Conservation (phyloP, 169 alveolate genomes). For the Besnoitia besnoiti region DNA sequence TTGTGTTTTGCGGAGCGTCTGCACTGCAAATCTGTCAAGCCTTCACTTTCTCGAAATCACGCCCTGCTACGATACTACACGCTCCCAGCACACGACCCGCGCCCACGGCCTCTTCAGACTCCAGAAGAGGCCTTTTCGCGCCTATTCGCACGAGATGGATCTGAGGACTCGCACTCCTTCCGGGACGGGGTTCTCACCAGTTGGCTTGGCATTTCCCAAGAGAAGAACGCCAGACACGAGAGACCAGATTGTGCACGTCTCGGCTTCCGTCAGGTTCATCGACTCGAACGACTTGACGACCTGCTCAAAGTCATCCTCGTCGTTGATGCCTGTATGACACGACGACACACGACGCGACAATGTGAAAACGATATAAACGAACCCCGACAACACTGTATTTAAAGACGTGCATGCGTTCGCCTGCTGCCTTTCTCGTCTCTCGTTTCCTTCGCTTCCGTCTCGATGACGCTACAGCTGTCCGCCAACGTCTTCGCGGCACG, state of each 20-base stretch:
- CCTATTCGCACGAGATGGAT: too few species aligned
- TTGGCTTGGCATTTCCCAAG: conserved; percentile 95
- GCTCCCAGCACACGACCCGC: too few species aligned
- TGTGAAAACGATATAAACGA: background rate
- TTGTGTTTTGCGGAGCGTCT: background rate
- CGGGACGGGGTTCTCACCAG: conserved; percentile 9
- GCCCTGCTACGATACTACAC: too few species aligned
- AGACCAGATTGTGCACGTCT: conserved; percentile 87
- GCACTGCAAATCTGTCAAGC: background rate
- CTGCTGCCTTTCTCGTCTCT: background rate
- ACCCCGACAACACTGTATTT: background rate
- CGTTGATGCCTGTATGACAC: conserved; percentile 86
- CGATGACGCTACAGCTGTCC: background rate
- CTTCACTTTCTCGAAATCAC: too few species aligned
- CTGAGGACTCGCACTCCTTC: background rate
- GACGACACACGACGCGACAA: background rate
- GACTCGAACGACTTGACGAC: conserved; percentile 91
- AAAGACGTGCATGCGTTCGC: background rate
- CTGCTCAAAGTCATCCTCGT: conserved; percentile 90
- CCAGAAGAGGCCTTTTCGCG: too few species aligned
- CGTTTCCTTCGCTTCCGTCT: background rate
- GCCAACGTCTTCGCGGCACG: background rate
- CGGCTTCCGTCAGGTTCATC: conserved; percentile 88
- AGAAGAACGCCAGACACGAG: conserved; percentile 92
- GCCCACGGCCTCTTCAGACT: too few species aligned